Base-by-base conservation (phyloP, 208 protist genomes). In the Trypanosoma brucei region DNA sequence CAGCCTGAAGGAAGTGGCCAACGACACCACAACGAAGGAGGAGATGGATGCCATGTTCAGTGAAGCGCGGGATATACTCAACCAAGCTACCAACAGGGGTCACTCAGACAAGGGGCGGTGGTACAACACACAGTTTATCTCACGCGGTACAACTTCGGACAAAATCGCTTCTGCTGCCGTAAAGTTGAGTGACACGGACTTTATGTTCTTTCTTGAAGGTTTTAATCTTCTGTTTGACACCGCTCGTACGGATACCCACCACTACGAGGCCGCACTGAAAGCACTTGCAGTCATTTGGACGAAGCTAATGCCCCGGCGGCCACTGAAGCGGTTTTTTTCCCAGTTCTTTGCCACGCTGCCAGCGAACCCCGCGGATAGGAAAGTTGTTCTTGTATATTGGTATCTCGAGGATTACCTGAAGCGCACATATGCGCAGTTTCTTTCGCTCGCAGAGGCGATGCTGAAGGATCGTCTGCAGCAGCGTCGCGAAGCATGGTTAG, bases 391-490 rank as follows among this genome's bases (percentile, higher is more conserved):
- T 8, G 72, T 93, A 49, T 92, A 94, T 64, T 96, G 91, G 88
- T 96, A 91, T 65, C 67, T 96, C 40, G 91, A 96, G 69, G 91
- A 96, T 62, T 91, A 91, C 73, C 69, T 96, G 59, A 96, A 96
- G 68, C 85, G 86, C 62, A 93, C 84, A 40, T 96, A 93, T 55
- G 77, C 81, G 1, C 87, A 94, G 73, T 94, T 96, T 57, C 74
- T 96, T 3, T 85, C 87, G 37, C 72, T 94, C 35, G 79, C 79
- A 34, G 86, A 96, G 72, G 76, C 82, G 54, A 93, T 93, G 88
- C 79, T 94, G n/a, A 93, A 92, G 80, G 88, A 94, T 68, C 72
- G 83, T 42, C 65, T 93, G 37, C 72, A 90, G 65, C 79, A 93
- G 70, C 81, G 87, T 37, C 85, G 88, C 39, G 88, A 90, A 59